Base-by-base conservation (phyloP, 2,329 filamentous ascomycete genomes). In the Trichoderma koningii region DNA sequence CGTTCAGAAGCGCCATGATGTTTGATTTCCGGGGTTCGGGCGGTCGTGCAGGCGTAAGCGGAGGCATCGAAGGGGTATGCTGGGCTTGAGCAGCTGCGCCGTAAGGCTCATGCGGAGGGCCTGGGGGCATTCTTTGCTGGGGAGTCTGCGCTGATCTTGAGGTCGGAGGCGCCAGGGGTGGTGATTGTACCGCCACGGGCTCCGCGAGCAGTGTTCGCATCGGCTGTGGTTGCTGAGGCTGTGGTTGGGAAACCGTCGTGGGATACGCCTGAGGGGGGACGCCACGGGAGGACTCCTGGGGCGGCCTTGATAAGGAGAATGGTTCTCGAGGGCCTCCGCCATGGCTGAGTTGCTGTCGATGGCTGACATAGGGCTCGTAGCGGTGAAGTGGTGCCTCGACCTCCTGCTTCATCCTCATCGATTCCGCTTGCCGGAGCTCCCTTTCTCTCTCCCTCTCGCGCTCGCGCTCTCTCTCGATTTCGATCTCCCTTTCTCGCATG, bases 1-100 rank as follows among this genome's bases (percentile, higher is more conserved):
- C 85, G 69, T 87, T 87, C 3, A 89, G 78, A 66, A 89, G 74
- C 0, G 85, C 85, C 82, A 88, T 87, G 67, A 89, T 81, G 68
- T 79, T 88, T 15, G 85, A 87, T 76, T 88, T 88, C n/a, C 83
- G 80, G 53, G 76, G 76, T 68, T 85, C 83, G 2, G 82, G 73
- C 45, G 79, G 74, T 30, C 79, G 75, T 23, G 79, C 74, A 9
- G 77, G 77, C 3, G 77, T 76, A n/a, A 72, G 68, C 5, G 67
- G 69, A 17, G 73, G 71, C 30, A 73, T 68, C n/a, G 76, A 72
- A 14, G 74, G 70, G 30, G 69, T 61, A 45, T 75, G 68, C 44
- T 72, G 71, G 52, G 75, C 70, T 19, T 74, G 69, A 14, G 68
- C 65, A 17, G 67, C 65, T 10, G 72, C 67, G 41, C 70, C 66